phyloP scores from a whole-genome alignment of 108 stramenopile genomes.

The Cyclotella cryptica region DNA sequence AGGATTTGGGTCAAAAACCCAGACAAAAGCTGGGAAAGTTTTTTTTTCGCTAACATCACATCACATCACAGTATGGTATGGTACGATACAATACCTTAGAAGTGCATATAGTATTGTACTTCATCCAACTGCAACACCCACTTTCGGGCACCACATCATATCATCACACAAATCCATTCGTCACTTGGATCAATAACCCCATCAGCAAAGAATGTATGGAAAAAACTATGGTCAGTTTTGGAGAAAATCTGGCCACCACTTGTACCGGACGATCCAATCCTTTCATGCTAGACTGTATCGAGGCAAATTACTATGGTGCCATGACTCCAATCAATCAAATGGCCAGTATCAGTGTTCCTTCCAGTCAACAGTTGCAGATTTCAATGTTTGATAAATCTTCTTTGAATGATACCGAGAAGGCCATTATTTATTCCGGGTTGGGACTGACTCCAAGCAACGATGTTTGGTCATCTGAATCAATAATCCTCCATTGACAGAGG shows the following conservation, averaged over 20 bases:
- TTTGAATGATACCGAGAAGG: conserved; percentile 81
- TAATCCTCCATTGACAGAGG: conserved; percentile 93
- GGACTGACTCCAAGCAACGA: conserved; percentile 93
- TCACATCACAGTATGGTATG: too few relatives aligned
- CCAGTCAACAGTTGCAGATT: conserved; percentile 88
- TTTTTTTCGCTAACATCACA: too few relatives aligned
- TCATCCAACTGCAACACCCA: too few relatives aligned
- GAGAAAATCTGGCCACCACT: conserved; percentile 76
- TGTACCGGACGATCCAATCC: conserved; percentile 93
- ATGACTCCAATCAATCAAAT: conserved; percentile 93
- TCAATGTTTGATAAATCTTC: conserved; percentile 87
- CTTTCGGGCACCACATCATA: too few relatives aligned
- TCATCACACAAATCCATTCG: too few relatives aligned
- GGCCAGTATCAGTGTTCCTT: conserved; percentile 86
- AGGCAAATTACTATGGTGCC: conserved; percentile 91
- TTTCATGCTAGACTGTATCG: conserved; percentile 89
- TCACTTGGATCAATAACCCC: too few relatives aligned
- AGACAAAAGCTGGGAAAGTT: too few relatives aligned
- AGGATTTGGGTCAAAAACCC: too few relatives aligned
- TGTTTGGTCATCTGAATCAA: conserved; percentile 90
- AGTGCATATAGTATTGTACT: too few relatives aligned
- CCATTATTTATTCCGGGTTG: conserved; percentile 88
- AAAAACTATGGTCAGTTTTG: conserved; percentile 83
- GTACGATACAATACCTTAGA: too few relatives aligned
- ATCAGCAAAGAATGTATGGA: conserved; percentile 87